Base-by-base conservation (phyloP, 1,139 yeast species). In the Geotrichum phurueaensis region DNA sequence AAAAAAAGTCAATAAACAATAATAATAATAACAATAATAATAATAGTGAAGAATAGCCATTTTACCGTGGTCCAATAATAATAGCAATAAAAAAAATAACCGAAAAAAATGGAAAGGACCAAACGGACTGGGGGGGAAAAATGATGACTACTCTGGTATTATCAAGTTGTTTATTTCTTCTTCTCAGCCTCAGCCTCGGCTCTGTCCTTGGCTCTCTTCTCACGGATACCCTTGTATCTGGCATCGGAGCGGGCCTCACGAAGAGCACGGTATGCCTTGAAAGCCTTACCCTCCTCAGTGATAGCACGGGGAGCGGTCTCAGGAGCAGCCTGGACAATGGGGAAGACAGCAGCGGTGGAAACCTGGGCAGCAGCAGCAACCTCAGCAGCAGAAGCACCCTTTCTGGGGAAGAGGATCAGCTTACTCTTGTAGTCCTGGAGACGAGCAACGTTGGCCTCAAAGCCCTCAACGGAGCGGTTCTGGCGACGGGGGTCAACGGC, bases 401-500 rank as follows among this genome's bases (percentile, higher is more conserved):
- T 65, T 76, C 75, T 75, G 84, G 96, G 97, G 83, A 92, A 91
- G 76, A 92, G 85, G 75, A 95, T 94, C 81, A 95, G 85, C 84
- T 92, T 92, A 75, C 96, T 83, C 83, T 86, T 84, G 95, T 90
- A 95, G 81, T 90, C 96, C 83, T 89, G 83, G 80, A 94, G 87
- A 86, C 99, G 91, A 79, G 85, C 89, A 76, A 94, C 98, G 82
- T 94, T 94, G 76, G 85, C 82, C 78, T 92, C 96, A 74, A 91
- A 89, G 74, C 89, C 92, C 84, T 92, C 99, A 76, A 89, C 89
- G 74, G 94, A 87, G 84, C 89, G 91, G 96, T 94, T 95, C 79
- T 88, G 96, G 84, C 99, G 94, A 85, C 99, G 94, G 95, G 89
- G 96, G 85, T 94, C 99, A 76, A 94, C 99, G 73, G 99, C 89